Conservation (phyloP, 306 rosid species). For the Senna tora region DNA sequence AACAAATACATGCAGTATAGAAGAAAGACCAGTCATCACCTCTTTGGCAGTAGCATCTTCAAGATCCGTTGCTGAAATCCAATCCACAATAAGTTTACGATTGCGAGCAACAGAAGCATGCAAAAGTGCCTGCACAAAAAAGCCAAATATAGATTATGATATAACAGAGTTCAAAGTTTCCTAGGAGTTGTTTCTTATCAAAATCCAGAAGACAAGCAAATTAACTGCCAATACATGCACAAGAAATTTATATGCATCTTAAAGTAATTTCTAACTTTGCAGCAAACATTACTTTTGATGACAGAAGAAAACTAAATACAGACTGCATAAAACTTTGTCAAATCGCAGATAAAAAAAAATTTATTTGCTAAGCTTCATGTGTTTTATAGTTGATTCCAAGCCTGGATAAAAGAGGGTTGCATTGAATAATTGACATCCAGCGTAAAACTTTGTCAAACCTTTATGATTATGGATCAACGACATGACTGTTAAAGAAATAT, state of each 20-base stretch:
- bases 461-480: no score
- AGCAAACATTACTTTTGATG: constrained; percentile 15
- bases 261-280: not conserved
- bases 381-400: no score
- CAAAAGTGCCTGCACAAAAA: constrained; percentile 68
- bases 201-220: not conserved
- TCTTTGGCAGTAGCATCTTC: constrained; percentile 60
- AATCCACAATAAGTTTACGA: constrained; percentile 67
- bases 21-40: constrained; percentile 45
- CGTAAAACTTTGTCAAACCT: no score
- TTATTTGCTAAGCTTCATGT: no score
- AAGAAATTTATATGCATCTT: constrained; percentile 34
- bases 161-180: constrained; percentile 8
- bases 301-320: not conserved
- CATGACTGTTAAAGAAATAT: no score
- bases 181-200: not conserved
- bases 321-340: not conserved
- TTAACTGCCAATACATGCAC: constrained; percentile 11
- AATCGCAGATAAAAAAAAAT: no score
- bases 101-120: constrained; percentile 72
- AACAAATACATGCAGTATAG: constrained; percentile 9
- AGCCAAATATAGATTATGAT: constrained; percentile 22
- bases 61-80: constrained; percentile 77
- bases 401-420: no score
- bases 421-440: no score